Conservation (phyloP, 768 basidiomycete genomes). For the Calocera cornea region DNA sequence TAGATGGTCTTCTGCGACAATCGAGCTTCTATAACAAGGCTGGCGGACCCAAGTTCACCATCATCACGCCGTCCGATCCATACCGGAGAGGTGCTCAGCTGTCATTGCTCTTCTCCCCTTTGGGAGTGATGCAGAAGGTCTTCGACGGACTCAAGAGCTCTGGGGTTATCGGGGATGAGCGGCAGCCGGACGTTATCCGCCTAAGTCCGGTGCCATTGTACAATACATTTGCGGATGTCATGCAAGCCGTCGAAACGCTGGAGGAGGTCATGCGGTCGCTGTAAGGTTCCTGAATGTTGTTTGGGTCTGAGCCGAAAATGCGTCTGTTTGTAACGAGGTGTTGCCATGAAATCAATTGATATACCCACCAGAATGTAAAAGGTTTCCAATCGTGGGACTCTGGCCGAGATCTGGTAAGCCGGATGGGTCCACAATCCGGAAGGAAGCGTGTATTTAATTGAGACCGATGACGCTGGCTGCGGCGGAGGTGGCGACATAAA, state of each 20-base stretch:
- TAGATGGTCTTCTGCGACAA: constrained; percentile 49
- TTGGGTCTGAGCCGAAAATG: no score
- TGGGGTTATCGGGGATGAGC: constrained; percentile 86
- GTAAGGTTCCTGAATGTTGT: not conserved
- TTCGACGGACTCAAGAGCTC: constrained; percentile 42
- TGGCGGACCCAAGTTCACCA: constrained; percentile 54
- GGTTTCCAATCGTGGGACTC: not conserved
- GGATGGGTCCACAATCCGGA: not conserved
- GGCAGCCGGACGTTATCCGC: constrained; percentile 83
- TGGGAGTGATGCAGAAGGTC: constrained; percentile 57
- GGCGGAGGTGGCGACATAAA: not conserved
- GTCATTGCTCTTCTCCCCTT: constrained; percentile 65
- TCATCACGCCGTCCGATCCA: constrained; percentile 68
- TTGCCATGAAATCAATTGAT: not conserved
- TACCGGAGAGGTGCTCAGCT: constrained; percentile 72
- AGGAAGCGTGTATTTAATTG: not conserved
- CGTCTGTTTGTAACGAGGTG: not conserved
- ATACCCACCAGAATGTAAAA: not conserved
- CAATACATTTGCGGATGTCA: constrained; percentile 66
- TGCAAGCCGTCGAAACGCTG: constrained; percentile 49
- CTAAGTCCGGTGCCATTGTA: constrained; percentile 79
- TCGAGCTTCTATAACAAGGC: constrained; percentile 52
- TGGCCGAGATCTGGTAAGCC: not conserved
- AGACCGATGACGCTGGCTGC: not conserved
- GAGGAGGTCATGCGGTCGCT: constrained; percentile 33